Evolutionary conservation across 441 rosid species (phyloP).

Genomic region (Manihot esculenta): DNA sequence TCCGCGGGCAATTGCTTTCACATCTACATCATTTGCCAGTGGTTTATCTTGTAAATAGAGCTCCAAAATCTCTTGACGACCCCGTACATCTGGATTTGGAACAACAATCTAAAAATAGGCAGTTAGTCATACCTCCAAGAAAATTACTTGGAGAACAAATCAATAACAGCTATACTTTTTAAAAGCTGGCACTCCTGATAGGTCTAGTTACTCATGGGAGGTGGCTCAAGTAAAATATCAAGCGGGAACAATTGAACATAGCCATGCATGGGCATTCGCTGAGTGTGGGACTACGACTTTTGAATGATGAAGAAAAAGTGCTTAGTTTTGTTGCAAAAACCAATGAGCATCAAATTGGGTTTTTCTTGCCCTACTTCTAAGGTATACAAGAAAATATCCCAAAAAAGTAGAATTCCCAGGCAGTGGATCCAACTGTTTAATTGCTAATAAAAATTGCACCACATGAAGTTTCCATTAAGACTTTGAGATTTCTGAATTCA

Average conservation of each 20-base stretch:
- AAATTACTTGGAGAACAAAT: constrained; percentile 7
- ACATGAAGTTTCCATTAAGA: neutral
- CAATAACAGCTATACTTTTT: constrained; percentile 2
- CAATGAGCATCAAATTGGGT: too few species aligned
- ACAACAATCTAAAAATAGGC: constrained; percentile 67
- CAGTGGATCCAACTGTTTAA: constrained; percentile 1
- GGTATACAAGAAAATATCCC: neutral
- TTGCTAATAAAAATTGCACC: neutral
- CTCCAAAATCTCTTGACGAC: constrained; percentile 95
- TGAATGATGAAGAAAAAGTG: too few species aligned
- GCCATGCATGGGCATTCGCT: neutral
- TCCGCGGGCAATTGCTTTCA: constrained; percentile 92
- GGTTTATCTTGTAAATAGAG: constrained; percentile 94
- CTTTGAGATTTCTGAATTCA: constrained; percentile 5
- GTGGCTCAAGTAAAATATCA: neutral
- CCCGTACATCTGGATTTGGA: constrained; percentile 87
- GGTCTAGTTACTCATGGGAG: neutral
- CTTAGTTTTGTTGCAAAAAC: too few species aligned
- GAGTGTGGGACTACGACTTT: too few species aligned
- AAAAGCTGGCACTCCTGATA: neutral
- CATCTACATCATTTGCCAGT: constrained; percentile 80
- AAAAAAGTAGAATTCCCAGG: constrained; percentile 6
- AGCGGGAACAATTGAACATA: neutral
- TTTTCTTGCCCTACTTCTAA: too few species aligned
- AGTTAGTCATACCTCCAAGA: constrained; percentile 29